phyloP scores from a whole-genome alignment of 2,329 filamentous ascomycete species.

The Mycosphaerella sp. region DNA sequence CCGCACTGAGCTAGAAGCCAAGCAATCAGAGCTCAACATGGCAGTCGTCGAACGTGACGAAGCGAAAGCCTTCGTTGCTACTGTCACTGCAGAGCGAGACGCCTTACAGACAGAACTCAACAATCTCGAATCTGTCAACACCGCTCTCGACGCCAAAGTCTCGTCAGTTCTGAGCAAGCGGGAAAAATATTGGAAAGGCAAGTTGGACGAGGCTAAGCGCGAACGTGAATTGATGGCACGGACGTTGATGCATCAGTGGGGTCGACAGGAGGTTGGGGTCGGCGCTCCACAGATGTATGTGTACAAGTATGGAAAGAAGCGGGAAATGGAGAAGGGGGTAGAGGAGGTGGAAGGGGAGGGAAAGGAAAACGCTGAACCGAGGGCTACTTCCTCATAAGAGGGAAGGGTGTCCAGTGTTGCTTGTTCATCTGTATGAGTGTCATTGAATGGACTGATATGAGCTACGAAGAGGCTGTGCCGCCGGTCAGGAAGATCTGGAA shows the following conservation, averaged over 20 bases:
- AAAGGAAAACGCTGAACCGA: constrained; percentile 14
- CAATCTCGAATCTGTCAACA: constrained; percentile 22
- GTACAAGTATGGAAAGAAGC: constrained; percentile 28
- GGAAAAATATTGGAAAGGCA: constrained; percentile 23
- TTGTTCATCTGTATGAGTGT: too few species aligned
- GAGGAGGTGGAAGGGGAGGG: neutral
- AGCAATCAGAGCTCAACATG: constrained; percentile 24
- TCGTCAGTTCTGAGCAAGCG: constrained; percentile 20
- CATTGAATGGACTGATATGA: too few species aligned
- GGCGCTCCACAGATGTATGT: constrained; percentile 30
- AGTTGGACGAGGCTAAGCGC: constrained; percentile 23
- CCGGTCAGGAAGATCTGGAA: too few species aligned
- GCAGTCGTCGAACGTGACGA: constrained; percentile 27
- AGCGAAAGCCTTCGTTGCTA: constrained; percentile 19
- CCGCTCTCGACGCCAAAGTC: constrained; percentile 22
- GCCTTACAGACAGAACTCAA: constrained; percentile 8
- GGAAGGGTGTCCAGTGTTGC: too few species aligned
- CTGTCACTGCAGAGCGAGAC: constrained; percentile 6
- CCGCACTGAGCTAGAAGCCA: constrained; percentile 20
- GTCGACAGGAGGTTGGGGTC: constrained; percentile 46
- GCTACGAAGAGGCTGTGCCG: too few species aligned
- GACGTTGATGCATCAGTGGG: constrained; percentile 75
- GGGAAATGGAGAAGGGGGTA: neutral
- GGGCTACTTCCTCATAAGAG: neutral
- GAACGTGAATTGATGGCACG: constrained; percentile 32